phyloP scores from a whole-genome alignment of 495 filamentous ascomycete genomes.

The Podospora comata region DNA sequence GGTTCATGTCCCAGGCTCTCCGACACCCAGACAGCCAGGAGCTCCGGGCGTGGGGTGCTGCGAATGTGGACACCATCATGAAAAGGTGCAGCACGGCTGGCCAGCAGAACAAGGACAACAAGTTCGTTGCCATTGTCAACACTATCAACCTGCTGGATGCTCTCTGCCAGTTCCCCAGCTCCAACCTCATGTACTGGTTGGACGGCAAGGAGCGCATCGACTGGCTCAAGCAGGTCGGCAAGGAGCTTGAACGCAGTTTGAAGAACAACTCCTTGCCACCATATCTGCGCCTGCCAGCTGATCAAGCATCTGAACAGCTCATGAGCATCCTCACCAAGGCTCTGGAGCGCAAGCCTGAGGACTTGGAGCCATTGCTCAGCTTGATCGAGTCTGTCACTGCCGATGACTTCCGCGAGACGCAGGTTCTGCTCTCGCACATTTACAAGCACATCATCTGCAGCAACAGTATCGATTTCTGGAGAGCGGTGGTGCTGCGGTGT shows the following conservation, averaged over 20 bases:
- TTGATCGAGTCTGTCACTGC: slow-evolving; percentile 80
- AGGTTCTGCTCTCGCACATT: slow-evolving; percentile 75
- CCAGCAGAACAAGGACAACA: slow-evolving; percentile 58
- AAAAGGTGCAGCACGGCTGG: slow-evolving; percentile 59
- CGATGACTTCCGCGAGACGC: slow-evolving; percentile 73
- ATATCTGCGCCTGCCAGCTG: slow-evolving; percentile 74
- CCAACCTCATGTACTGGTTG: slow-evolving; percentile 66
- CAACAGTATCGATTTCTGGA: slow-evolving; percentile 85
- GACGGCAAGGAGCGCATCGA: slow-evolving; percentile 67
- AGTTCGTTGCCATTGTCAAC: slow-evolving; percentile 74
- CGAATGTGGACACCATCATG: slow-evolving; percentile 67
- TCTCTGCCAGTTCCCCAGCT: slow-evolving; percentile 57
- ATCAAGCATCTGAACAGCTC: slow-evolving; percentile 84
- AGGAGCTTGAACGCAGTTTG: slow-evolving; percentile 69
- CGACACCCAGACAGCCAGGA: slow-evolving; percentile 68
- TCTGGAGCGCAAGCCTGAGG: slow-evolving; percentile 66
- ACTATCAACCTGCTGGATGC: slow-evolving; percentile 80
- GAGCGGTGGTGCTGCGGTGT: slow-evolving; percentile 76
- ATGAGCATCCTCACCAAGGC: slow-evolving; percentile 83
- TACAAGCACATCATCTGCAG: slow-evolving; percentile 80
- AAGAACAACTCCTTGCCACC: slow-evolving; percentile 65
- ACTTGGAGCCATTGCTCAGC: slow-evolving; percentile 82
- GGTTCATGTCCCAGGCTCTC: slow-evolving; percentile 93
- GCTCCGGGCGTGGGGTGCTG: slow-evolving; percentile 68
- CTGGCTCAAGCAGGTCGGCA: slow-evolving; percentile 69